Evolutionary conservation across 805 yeast genomes (phyloP).

Genomic region (Candida rishiriensis): DNA sequence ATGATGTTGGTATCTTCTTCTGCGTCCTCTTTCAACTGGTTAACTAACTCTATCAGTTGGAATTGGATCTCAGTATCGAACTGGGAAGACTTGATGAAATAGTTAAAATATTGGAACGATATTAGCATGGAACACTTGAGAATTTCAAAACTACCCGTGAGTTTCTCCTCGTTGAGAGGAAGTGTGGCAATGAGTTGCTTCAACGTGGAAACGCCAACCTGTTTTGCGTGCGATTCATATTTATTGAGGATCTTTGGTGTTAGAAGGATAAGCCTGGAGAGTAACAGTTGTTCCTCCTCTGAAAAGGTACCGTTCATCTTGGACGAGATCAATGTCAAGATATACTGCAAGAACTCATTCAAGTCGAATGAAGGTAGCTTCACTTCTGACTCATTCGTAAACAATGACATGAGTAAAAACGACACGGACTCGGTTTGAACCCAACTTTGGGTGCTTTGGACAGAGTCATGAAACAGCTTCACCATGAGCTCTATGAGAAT

Average conservation of each 20-base stretch:
- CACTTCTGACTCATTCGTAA: conserved; percentile 34
- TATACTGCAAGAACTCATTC: conserved; percentile 20
- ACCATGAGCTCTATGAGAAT: conserved; percentile 19
- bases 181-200: conserved; percentile 12
- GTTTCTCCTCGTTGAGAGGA: conserved; percentile 16
- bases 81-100: conserved; percentile 17
- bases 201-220: conserved; percentile 23
- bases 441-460: conserved; percentile 22
- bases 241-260: conserved; percentile 57
- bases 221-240: conserved; percentile 33
- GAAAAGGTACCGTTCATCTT: conserved; percentile 15
- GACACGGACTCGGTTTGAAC: conserved; percentile 36
- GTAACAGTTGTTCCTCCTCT: conserved; percentile 33
- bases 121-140: conserved; percentile 37
- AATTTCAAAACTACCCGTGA: conserved; percentile 20
- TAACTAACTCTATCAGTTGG: conserved; percentile 32
- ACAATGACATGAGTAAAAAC: conserved; percentile 37
- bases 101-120: conserved; percentile 45
- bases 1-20: conserved; percentile 79
- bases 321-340: conserved; percentile 8
- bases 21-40: conserved; percentile 50
- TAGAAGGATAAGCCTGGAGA: conserved; percentile 44
- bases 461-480: conserved; percentile 9
- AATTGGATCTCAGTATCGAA: conserved; percentile 25
- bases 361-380: conserved; percentile 17